Conservation (phyloP, 345 rosid genomes). For the Barbarea vulgaris region DNA sequence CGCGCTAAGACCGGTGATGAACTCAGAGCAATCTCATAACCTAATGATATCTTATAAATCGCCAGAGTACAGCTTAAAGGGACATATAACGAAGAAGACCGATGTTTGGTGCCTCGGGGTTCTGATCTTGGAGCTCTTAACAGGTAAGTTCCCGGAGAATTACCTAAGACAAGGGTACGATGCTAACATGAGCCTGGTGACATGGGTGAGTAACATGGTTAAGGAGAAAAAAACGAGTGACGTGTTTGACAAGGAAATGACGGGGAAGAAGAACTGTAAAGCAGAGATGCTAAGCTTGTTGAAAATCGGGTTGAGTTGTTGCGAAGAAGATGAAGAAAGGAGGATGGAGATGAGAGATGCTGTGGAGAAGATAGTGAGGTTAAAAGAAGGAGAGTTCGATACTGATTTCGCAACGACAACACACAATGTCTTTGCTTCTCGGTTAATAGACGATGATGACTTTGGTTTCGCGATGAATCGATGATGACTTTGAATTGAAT, state of each 20-base stretch:
- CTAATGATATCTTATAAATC: slow-evolving; percentile 71
- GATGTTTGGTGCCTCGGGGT: slow-evolving; percentile 78
- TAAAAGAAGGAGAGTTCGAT: slow-evolving; percentile 44
- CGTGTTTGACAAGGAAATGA: slow-evolving; percentile 71
- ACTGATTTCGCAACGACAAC: slow-evolving; percentile 23
- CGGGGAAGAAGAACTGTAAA: slow-evolving; percentile 51
- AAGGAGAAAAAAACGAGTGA: slow-evolving; percentile 55
- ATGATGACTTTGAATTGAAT: slow-evolving; percentile 17
- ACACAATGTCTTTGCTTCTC: slow-evolving; percentile 31
- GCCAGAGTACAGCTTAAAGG: slow-evolving; percentile 54
- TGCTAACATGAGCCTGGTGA: slow-evolving; percentile 48
- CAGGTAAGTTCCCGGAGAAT: slow-evolving; percentile 70
- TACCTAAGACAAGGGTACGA: slow-evolving; percentile 52
- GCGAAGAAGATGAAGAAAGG: slow-evolving; percentile 59
- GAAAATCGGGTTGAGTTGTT: slow-evolving; percentile 78
- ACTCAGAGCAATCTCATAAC: slow-evolving; percentile 61
- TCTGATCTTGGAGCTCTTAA: slow-evolving; percentile 61
- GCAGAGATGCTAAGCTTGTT: slow-evolving; percentile 60
- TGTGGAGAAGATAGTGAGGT: slow-evolving; percentile 48
- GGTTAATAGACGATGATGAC: slow-evolving; percentile 42
- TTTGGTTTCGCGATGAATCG: slow-evolving; percentile 36
- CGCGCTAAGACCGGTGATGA: slow-evolving; percentile 62
- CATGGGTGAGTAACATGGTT: slow-evolving; percentile 69
- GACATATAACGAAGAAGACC: slow-evolving; percentile 54
- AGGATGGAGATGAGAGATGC: slow-evolving; percentile 56